phyloP scores from a whole-genome alignment of 106 monocot genomes.

The Phalaenopsis equestris region DNA sequence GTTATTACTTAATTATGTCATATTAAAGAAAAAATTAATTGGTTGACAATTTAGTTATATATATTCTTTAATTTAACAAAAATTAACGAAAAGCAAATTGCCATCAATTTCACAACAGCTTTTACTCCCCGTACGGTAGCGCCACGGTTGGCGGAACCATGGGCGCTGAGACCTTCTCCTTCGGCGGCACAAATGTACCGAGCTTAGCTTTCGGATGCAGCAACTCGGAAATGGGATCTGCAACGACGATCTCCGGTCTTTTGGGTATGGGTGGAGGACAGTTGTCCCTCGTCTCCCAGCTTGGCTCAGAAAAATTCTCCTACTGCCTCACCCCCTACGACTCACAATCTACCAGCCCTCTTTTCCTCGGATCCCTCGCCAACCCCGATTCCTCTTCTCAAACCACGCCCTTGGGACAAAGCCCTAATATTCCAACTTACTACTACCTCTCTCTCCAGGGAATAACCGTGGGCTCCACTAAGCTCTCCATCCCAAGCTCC shows the following conservation, averaged over 20 bases:
- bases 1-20: too few species aligned
- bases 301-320: slow-evolving; percentile 30
- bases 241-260: slow-evolving; percentile 38
- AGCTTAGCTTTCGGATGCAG: slow-evolving; percentile 59
- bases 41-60: too few species aligned
- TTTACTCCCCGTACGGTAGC: slow-evolving; percentile 22
- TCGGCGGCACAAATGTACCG: slow-evolving; percentile 15
- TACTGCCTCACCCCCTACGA: slow-evolving; percentile 81
- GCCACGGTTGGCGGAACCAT: slow-evolving; percentile 25
- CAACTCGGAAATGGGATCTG: slow-evolving; percentile 30
- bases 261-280: slow-evolving; percentile 30
- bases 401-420: slow-evolving; percentile 45
- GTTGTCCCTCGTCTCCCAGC: slow-evolving; percentile 17
- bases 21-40: too few species aligned
- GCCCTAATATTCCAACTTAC: slow-evolving; percentile 44
- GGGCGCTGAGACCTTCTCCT: slow-evolving; percentile 31
- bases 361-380: slow-evolving; percentile 36
- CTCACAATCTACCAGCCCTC: slow-evolving; percentile 31
- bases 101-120: too few species aligned
- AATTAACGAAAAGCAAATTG: too few species aligned
- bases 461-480: slow-evolving; percentile 60
- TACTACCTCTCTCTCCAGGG: slow-evolving; percentile 61
- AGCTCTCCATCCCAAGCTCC: slow-evolving; percentile 55
- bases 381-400: slow-evolving; percentile 10
- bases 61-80: too few species aligned